Conservation (phyloP, 192 early-diverging fungal genomes). For the Coemansia erecta region DNA sequence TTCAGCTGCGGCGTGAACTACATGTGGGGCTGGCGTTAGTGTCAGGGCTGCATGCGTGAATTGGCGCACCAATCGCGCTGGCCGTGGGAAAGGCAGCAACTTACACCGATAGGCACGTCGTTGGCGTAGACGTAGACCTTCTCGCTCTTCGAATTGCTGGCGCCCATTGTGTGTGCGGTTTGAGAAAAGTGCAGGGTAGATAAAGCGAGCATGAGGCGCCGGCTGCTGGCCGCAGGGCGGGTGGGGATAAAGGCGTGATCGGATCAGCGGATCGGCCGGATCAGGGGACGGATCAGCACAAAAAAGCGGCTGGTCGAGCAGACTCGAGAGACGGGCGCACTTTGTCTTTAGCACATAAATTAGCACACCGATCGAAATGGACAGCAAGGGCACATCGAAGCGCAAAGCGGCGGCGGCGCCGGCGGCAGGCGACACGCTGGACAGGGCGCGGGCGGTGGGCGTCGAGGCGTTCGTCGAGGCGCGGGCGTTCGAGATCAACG, state of each 20-base stretch:
- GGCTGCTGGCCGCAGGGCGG: too few relatives aligned
- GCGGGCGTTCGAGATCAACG: constrained; percentile 81
- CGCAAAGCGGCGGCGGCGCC: constrained; percentile 3
- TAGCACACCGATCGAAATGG: constrained; percentile 7
- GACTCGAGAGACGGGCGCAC: too few relatives aligned
- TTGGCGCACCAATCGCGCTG: not conserved
- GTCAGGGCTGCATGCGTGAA: not conserved
- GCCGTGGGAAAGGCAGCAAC: constrained; percentile 5
- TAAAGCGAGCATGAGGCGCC: too few relatives aligned
- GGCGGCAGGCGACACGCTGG: constrained; percentile 20
- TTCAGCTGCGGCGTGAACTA: constrained; percentile 45
- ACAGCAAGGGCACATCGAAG: constrained; percentile 5
- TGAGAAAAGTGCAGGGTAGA: not conserved
- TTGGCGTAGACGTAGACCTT: constrained; percentile 43
- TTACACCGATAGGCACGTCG: constrained; percentile 47
- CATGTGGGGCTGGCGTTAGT: not conserved
- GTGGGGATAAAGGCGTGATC: not conserved
- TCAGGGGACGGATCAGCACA: not conserved
- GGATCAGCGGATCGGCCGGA: not conserved
- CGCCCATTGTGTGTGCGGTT: constrained; percentile 24
- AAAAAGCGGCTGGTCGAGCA: too few relatives aligned
- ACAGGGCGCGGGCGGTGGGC: constrained; percentile 40
- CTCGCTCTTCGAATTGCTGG: constrained; percentile 47
- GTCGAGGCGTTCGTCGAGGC: constrained; percentile 58
- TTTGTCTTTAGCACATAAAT: too few relatives aligned